Base-by-base conservation (phyloP, 805 yeast genomes). In the Saturnispora sekii region DNA sequence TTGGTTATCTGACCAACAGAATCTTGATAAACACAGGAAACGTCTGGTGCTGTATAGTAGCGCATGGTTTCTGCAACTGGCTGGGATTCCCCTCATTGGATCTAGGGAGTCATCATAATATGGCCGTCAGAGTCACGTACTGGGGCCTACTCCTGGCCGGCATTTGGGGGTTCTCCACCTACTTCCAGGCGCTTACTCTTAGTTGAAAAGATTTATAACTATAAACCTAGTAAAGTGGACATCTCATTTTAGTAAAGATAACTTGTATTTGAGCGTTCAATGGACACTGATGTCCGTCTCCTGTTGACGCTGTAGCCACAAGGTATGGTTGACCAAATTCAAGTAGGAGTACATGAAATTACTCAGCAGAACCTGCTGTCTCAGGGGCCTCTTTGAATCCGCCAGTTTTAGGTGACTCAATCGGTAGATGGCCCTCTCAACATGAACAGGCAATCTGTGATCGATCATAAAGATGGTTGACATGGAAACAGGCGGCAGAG, bases 291-390 rank as follows among this genome's bases (percentile, higher is more conserved):
- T 31, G 10, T 45, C 44, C 14, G 69, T 73, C 31, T 68, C 73
- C 49, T 68, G 61, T 38, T 59, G 62, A 48, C 80, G 86, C 55
- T 84, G 90, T 49, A 84, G 62, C 61, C 81, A 86, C 53, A 84
- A 68, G 12, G 90, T 89, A 60, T 90, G 97, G 62, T 90, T 95
- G 45, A 93, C 96, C 63, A 93, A 69, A 59, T 93, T 90, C 69
- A 93, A 73, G 63, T 93, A 93, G 0, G 97, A 90, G 60, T 93
- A 93, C 98, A 93, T 93, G 74, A 93, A 93, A 61, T 93, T 93
- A 48, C 96, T 86, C 51, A 93, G 66, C 41, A 93, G 62, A 1
- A 93, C 98, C 61, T 93, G 98, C 61, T 93, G 97, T 33, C 88
- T 73, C 50, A 93, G 66, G 28, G 94, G 93, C 48, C 97, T 70